These are phyloP conservation scores for Gonapodya prolifera DNA, from an alignment of 192 early-diverging fungal genomes.

Conservation along the genomic window DNA sequence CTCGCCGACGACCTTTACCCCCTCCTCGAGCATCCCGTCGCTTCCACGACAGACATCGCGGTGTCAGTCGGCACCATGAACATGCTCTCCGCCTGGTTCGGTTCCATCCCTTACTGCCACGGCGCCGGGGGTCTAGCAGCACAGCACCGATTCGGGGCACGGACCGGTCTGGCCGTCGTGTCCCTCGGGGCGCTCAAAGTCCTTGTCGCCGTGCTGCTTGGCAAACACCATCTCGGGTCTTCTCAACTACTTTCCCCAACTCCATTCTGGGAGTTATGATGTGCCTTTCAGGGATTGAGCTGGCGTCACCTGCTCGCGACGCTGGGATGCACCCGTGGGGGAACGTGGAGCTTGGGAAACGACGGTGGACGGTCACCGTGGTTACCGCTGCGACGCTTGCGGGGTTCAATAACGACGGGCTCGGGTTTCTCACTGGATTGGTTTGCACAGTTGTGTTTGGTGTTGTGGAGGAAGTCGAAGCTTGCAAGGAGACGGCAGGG, in stretches of 20 bases:
- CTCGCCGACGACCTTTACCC: constrained; percentile 73
- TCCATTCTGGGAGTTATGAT: constrained; percentile 80
- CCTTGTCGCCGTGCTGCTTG: constrained; percentile 69
- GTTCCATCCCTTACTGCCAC: constrained; percentile 61
- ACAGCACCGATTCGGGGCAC: constrained; percentile 86
- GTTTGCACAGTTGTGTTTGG: constrained; percentile 30
- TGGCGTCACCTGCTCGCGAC: constrained; percentile 42
- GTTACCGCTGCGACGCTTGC: constrained; percentile 55
- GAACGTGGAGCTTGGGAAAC: constrained; percentile 28
- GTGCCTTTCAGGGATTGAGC: constrained; percentile 66
- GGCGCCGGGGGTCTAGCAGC: constrained; percentile 78
- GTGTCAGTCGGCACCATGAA: constrained; percentile 68
- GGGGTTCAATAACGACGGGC: constrained; percentile 68
- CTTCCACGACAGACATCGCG: too few relatives aligned
- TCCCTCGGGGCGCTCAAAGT: constrained; percentile 66
- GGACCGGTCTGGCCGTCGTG: constrained; percentile 64
- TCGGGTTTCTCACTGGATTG: constrained; percentile 63
- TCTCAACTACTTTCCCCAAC: constrained; percentile 55
- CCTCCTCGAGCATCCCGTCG: too few relatives aligned
- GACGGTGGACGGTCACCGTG: constrained; percentile 53
- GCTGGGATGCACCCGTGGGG: constrained; percentile 20
- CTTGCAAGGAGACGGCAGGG: too few relatives aligned
- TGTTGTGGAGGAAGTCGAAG: constrained; percentile 3
- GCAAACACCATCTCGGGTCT: constrained; percentile 60
- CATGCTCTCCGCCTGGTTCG: constrained; percentile 62